These are phyloP conservation scores for Aureobasidium melanogenum DNA, from an alignment of 2,329 filamentous ascomycete genomes.

Conservation along the genomic window DNA sequence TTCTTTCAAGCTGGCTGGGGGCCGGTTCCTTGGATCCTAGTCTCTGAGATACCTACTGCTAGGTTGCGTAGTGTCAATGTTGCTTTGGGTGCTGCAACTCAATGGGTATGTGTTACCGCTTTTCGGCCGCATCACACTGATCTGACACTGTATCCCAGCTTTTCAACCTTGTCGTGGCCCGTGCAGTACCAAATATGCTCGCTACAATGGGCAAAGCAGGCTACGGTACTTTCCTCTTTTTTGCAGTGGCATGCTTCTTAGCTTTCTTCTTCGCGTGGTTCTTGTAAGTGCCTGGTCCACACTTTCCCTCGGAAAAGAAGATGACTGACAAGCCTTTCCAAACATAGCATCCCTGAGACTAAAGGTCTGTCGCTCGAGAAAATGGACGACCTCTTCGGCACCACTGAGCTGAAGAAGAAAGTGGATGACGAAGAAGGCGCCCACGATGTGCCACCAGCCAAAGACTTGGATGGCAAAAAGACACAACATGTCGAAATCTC, in stretches of 20 bases:
- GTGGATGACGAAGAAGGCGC: slow-evolving; percentile 12
- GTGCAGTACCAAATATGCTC: slow-evolving; percentile 61
- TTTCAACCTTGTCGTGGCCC: slow-evolving; percentile 65
- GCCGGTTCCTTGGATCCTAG: slow-evolving; percentile 56
- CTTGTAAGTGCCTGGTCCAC: slow-evolving; percentile 26
- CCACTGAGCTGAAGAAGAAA: slow-evolving; percentile 15
- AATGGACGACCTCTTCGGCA: slow-evolving; percentile 25
- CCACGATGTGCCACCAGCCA: neutral
- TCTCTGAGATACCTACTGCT: slow-evolving; percentile 61
- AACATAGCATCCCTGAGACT: slow-evolving; percentile 52
- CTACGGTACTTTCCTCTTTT: slow-evolving; percentile 59
- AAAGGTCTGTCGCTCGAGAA: slow-evolving; percentile 43
- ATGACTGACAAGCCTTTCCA: no score
- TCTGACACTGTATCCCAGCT: slow-evolving; percentile 41
- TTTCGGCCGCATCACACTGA: neutral
- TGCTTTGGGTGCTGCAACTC: slow-evolving; percentile 57
- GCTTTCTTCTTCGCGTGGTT: slow-evolving; percentile 61
- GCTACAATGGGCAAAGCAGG: slow-evolving; percentile 41
- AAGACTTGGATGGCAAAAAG: neutral
- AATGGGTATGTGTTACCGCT: slow-evolving; percentile 26
- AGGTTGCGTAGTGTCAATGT: slow-evolving; percentile 59
- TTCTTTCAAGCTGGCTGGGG: slow-evolving; percentile 46
- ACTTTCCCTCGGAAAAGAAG: no score
- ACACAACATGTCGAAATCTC: neutral
- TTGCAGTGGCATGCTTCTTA: slow-evolving; percentile 54